These are phyloP conservation scores for Cryoendolithus antarcticus DNA, from an alignment of 2,329 filamentous ascomycete species.

Conservation along the genomic window DNA sequence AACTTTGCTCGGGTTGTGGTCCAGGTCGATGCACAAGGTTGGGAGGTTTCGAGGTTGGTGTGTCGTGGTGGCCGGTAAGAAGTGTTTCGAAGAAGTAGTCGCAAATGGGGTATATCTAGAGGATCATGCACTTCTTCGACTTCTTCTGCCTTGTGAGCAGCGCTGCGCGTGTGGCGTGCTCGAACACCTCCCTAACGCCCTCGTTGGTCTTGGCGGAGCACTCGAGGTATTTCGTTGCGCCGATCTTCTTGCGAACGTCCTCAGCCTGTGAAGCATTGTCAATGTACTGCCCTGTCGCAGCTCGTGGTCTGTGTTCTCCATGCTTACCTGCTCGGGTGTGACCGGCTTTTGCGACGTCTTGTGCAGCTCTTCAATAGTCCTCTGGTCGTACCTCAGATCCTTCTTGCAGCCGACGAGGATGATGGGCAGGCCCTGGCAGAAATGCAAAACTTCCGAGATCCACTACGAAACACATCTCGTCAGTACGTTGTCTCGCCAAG, in stretches of 20 bases:
- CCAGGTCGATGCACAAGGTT: no score
- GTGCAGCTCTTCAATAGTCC: slow-evolving; percentile 96
- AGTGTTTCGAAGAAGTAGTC: no score
- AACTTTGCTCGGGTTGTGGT: no score
- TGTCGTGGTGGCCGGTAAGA: no score
- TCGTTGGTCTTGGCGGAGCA: slow-evolving; percentile 99
- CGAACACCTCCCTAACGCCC: slow-evolving; percentile 96
- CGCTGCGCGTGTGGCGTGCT: slow-evolving; percentile 88
- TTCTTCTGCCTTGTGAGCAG: slow-evolving; percentile 69
- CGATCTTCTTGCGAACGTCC: slow-evolving; percentile 73
- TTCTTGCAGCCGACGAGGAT: slow-evolving; percentile 99
- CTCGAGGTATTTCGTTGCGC: slow-evolving; percentile 79
- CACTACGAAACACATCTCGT: slow-evolving; percentile 47
- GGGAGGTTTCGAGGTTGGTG: no score
- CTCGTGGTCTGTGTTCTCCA: neutral
- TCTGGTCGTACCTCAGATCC: slow-evolving; percentile 93
- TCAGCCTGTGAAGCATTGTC: slow-evolving; percentile 53
- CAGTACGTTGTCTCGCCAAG: slow-evolving; percentile 11
- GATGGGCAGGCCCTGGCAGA: slow-evolving; percentile 97
- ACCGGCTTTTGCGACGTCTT: slow-evolving; percentile 99
- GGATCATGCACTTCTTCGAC: slow-evolving; percentile 62
- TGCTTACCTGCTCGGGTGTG: slow-evolving; percentile 83
- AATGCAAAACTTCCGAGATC: slow-evolving; percentile 99
- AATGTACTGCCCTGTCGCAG: slow-evolving; percentile 4
- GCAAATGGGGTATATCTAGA: slow-evolving; percentile 48